A percentile compares a stretch with the other conserved stretches of the same genome.
Evolutionary conservation across 2,329 filamentous ascomycete species (phyloP).

Genomic region (Penicillium sp.): DNA sequence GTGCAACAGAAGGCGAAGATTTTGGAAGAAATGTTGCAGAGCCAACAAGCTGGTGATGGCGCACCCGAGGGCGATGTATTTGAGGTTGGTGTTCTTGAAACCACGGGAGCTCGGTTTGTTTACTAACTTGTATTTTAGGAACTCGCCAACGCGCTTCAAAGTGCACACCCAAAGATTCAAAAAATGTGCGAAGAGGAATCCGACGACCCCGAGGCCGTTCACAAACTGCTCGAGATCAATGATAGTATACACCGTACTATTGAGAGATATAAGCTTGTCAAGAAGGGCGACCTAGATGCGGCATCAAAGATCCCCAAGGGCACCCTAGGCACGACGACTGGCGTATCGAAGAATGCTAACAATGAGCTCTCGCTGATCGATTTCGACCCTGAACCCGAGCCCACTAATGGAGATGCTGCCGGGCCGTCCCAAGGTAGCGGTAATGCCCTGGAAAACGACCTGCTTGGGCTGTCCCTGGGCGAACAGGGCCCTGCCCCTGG

Average conservation of each 20-base stretch:
- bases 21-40: constrained; percentile 88
- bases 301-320: constrained; percentile 84
- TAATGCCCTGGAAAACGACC: constrained; percentile 81
- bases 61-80: constrained; percentile 73
- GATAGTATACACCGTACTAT: constrained; percentile 98
- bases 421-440: constrained; percentile 49
- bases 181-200: constrained; percentile 99
- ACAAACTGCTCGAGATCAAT: constrained; percentile 94
- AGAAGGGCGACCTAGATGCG: constrained; percentile 87
- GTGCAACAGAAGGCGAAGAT: constrained; percentile 94
- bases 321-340: constrained; percentile 70
- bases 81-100: constrained; percentile 52
- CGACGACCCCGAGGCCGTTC: constrained; percentile 92
- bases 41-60: constrained; percentile 78
- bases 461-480: constrained; percentile 83
- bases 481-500: constrained; percentile 72
- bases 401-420: constrained; percentile 45
- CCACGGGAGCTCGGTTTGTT: constrained; percentile 5
- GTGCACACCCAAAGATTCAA: constrained; percentile 96
- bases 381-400: constrained; percentile 65
- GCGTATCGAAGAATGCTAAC: constrained; percentile 67
- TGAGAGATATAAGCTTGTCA: constrained; percentile 92
- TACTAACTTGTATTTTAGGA: constrained; percentile 58
- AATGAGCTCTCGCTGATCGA: constrained; percentile 93
- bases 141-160: constrained; percentile 84